Evolutionary conservation across 108 stramenopile species (phyloP).

Genomic region (Pseudonitzschia delicatissima): DNA sequence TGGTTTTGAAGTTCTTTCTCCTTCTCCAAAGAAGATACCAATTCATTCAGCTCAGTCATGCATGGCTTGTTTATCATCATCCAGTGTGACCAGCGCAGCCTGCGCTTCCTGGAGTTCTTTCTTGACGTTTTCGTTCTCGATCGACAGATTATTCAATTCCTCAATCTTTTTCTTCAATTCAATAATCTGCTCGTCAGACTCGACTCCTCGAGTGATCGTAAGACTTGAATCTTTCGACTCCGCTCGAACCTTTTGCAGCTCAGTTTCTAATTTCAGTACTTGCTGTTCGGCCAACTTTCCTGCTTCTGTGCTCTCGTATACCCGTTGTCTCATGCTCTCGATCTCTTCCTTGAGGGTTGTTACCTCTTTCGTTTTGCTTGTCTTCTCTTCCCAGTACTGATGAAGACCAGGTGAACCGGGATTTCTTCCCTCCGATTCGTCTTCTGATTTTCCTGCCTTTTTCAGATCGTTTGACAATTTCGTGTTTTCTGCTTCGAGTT

Average conservation of each 20-base stretch:
- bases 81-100: constrained; percentile 53
- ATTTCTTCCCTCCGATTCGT: background rate
- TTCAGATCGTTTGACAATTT: background rate
- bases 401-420: constrained; percentile 8
- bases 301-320: constrained; percentile 14
- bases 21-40: constrained; percentile 29
- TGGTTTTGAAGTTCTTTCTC: constrained; percentile 24
- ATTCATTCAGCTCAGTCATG: constrained; percentile 18
- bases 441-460: background rate
- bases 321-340: constrained; percentile 20
- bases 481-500: constrained; percentile 9
- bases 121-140: background rate
- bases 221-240: constrained; percentile 1
- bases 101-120: constrained; percentile 55
- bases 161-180: constrained; percentile 9
- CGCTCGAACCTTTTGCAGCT: constrained; percentile 6
- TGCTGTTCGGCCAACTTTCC: constrained; percentile 16
- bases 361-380: constrained; percentile 11
- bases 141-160: background rate
- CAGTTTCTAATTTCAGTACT: constrained; percentile 8
- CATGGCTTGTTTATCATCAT: constrained; percentile 38
- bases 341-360: constrained; percentile 32
- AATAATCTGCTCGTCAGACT: constrained; percentile 7
- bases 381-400: constrained; percentile 19
- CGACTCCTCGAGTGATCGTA: background rate